A percentile compares a stretch with the other conserved stretches of the same genome.
These are phyloP conservation scores for Physaria fendleri DNA, from an alignment of 345 rosid species.

Conservation along the genomic window DNA sequence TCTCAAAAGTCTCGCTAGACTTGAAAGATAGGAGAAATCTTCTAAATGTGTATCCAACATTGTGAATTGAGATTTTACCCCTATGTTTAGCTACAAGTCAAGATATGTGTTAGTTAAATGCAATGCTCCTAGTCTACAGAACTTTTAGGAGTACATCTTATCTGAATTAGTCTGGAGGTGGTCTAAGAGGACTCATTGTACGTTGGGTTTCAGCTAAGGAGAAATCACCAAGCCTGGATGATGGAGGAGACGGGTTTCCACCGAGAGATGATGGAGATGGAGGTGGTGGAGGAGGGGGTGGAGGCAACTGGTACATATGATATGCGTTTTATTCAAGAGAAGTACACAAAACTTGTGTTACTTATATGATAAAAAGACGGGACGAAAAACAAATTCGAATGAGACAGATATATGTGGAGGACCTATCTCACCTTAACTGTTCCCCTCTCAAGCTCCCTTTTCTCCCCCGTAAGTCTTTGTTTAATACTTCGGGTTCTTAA, in stretches of 20 bases:
- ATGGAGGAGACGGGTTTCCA: conserved; percentile 78
- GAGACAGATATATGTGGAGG: too few species aligned
- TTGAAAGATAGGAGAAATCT: background rate
- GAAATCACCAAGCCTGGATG: conserved; percentile 72
- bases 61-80: background rate
- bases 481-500: too few species aligned
- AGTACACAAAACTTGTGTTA: background rate
- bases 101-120: background rate
- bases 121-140: background rate
- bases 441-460: too few species aligned
- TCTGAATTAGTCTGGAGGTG: background rate
- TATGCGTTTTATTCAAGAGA: conserved; percentile 8
- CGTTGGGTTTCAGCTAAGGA: conserved; percentile 44
- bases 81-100: background rate
- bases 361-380: background rate
- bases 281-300: conserved; percentile 89
- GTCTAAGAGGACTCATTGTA: background rate
- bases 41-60: background rate
- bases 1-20: background rate
- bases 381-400: too few species aligned
- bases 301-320: conserved; percentile 55
- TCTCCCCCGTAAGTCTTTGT: too few species aligned
- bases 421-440: too few species aligned
- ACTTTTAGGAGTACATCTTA: background rate
- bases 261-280: conserved; percentile 73